Evolutionary conservation across 2,329 filamentous ascomycete genomes (phyloP).

Genomic region (Fusarium chlamydosporum): DNA sequence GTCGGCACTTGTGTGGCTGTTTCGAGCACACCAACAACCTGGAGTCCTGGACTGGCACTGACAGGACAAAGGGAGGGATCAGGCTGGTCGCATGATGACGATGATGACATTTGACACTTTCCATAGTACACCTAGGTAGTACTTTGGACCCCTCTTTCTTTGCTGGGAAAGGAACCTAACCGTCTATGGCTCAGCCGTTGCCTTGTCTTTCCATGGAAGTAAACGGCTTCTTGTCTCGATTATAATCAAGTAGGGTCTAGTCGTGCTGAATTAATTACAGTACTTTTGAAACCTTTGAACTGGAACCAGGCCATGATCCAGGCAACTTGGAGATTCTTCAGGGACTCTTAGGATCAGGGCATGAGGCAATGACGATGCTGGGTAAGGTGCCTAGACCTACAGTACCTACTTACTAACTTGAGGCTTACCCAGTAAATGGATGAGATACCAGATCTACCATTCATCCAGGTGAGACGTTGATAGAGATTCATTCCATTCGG

Average conservation of each 20-base stretch:
- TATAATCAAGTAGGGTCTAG: neutral
- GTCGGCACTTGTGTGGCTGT: constrained; percentile 42
- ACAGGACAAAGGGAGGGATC: constrained; percentile 22
- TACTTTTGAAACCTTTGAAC: neutral
- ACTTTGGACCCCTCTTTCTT: constrained; percentile 33
- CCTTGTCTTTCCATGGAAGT: constrained; percentile 22
- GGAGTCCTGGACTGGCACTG: constrained; percentile 13
- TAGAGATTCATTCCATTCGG: constrained; percentile 13
- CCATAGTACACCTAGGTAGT: no score
- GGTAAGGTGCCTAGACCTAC: neutral
- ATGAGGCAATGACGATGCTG: constrained; percentile 3
- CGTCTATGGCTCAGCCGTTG: constrained; percentile 34
- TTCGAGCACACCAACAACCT: constrained; percentile 21
- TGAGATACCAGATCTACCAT: neutral
- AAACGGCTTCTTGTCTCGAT: constrained; percentile 22
- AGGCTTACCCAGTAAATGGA: no score
- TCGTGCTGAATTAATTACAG: neutral
- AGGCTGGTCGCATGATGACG: constrained; percentile 40
- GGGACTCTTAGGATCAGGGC: neutral
- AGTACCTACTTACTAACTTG: neutral
- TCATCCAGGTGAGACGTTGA: constrained; percentile 10
- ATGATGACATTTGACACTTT: constrained; percentile 44
- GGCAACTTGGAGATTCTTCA: neutral
- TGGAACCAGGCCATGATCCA: neutral
- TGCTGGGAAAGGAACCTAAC: constrained; percentile 7